Evolutionary conservation across 805 yeast species (phyloP).

Genomic region (Wickerhamomyces hampshirensis): DNA sequence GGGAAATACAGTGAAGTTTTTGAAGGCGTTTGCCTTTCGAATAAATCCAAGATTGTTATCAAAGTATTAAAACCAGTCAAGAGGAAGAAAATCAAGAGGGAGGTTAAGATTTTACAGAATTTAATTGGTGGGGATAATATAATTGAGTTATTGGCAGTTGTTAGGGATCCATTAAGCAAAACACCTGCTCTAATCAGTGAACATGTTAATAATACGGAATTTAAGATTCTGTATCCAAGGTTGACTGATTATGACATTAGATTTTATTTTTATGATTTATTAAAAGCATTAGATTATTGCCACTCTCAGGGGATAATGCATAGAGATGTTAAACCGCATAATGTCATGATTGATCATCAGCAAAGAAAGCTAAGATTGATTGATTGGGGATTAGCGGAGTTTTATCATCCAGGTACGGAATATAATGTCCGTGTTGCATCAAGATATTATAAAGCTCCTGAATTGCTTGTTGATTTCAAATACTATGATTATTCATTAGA

Average conservation of each 20-base stretch:
- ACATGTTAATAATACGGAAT: slow-evolving; percentile 78
- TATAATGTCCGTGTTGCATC: slow-evolving; percentile 92
- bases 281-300: slow-evolving; percentile 79
- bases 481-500: slow-evolving; percentile 87
- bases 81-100: slow-evolving; percentile 87
- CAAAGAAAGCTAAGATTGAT: slow-evolving; percentile 61
- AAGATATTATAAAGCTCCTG: slow-evolving; percentile 90
- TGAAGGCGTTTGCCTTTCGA: slow-evolving; percentile 66
- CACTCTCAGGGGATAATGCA: slow-evolving; percentile 96
- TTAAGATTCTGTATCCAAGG: slow-evolving; percentile 79
- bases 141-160: slow-evolving; percentile 72
- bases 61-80: slow-evolving; percentile 93
- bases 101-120: slow-evolving; percentile 81
- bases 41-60: slow-evolving; percentile 68
- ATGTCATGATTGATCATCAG: slow-evolving; percentile 85
- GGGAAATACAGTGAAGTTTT: slow-evolving; percentile 95
- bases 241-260: slow-evolving; percentile 72
- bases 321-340: slow-evolving; percentile 91
- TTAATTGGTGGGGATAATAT: slow-evolving; percentile 81
- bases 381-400: slow-evolving; percentile 95
- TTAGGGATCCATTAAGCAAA: slow-evolving; percentile 77
- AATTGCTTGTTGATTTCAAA: slow-evolving; percentile 73
- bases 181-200: slow-evolving; percentile 90
- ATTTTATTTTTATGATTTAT: slow-evolving; percentile 76
- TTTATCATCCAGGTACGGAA: slow-evolving; percentile 84